Base-by-base conservation (phyloP, 2,329 filamentous ascomycete genomes). In the Sporothrix protearum region DNA sequence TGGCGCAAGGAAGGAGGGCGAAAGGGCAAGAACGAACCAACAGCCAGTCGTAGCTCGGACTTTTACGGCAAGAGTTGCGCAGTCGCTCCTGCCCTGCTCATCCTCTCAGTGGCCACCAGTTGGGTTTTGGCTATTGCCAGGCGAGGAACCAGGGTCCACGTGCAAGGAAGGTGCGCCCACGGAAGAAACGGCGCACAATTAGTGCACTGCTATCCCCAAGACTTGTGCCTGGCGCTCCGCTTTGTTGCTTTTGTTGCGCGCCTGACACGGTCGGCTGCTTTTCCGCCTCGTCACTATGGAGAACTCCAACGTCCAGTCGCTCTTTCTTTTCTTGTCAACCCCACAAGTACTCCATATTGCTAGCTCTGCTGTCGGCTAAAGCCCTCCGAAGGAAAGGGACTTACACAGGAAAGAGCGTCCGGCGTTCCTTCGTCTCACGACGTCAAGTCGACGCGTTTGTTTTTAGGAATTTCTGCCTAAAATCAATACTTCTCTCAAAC, bases 201-300 rank as follows among this genome's bases (percentile, higher is more conserved):
- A 28, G 59, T 42, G 36, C 36, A 45, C 22, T 64, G 22, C 9
- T 10, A 16, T 16, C 59, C 59, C 59, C 36, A 33, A 39, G 59
- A 63, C 33, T 42, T n/a, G 63, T 64, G 22, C 63, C 63, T 66
- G 25, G 39, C 42, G 63, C 63, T 49, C 39, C 9, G 63, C 14
- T 47, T 66, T 47, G 14, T 30, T 14, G 63, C 39, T 2, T 30
- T 66, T 47, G 39, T 30, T 25, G 63, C 39, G 39, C 42, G 33
- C 25, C 25, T 39, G 61, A 19, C 12, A 61, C 14, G 39, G 39
- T 53, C 28, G 49, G 49, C n/a, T 28, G 49, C 49, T 53, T 28
- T 53, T 53, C 25, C 49, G n/a, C 16, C 25, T 57, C 49, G 49
- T 25, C n/a, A 53, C 3, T 53, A 19, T 19, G 42, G 14, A 47